phyloP scores from a whole-genome alignment of 2,329 filamentous ascomycete species.

The Penicillium griseofulvum region DNA sequence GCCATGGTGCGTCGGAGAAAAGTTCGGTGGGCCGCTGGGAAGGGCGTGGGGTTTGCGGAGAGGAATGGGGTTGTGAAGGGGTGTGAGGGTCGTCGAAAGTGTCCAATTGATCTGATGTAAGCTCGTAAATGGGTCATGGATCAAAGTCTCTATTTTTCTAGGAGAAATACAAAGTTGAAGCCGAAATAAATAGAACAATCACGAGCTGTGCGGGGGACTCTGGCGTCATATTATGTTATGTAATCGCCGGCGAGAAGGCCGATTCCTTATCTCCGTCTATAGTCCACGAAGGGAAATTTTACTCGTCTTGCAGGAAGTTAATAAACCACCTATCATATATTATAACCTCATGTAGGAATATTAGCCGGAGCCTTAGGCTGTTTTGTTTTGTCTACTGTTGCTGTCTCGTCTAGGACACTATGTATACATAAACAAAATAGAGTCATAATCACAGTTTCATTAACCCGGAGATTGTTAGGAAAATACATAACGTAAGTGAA shows the following conservation, averaged over 20 bases:
- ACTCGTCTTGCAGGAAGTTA: background rate
- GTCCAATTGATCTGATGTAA: slow-evolving; percentile 23
- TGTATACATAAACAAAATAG: background rate
- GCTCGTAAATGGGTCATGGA: slow-evolving; percentile 31
- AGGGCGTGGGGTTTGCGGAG: slow-evolving; percentile 18
- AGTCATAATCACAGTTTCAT: background rate
- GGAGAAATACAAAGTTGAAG: slow-evolving; percentile 11
- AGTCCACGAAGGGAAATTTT: background rate
- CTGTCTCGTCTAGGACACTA: background rate
- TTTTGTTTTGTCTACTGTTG: too few relatives aligned
- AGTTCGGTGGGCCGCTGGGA: slow-evolving; percentile 20
- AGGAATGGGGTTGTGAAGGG: slow-evolving; percentile 15
- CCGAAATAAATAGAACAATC: slow-evolving; percentile 10
- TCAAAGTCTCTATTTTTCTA: background rate
- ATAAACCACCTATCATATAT: background rate
- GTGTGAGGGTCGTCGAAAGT: slow-evolving; percentile 21
- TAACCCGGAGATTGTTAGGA: too few relatives aligned
- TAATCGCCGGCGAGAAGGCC: slow-evolving; percentile 13
- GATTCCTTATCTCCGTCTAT: background rate
- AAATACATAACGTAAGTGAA: background rate
- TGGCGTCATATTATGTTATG: slow-evolving; percentile 21
- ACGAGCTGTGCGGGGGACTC: slow-evolving; percentile 21
- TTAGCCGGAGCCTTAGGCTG: too few relatives aligned
- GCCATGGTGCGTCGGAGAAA: slow-evolving; percentile 53
- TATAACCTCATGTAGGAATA: too few relatives aligned